These are phyloP conservation scores for Amphirosellinia nigrospora DNA, from an alignment of 495 filamentous ascomycete genomes.

Conservation along the genomic window DNA sequence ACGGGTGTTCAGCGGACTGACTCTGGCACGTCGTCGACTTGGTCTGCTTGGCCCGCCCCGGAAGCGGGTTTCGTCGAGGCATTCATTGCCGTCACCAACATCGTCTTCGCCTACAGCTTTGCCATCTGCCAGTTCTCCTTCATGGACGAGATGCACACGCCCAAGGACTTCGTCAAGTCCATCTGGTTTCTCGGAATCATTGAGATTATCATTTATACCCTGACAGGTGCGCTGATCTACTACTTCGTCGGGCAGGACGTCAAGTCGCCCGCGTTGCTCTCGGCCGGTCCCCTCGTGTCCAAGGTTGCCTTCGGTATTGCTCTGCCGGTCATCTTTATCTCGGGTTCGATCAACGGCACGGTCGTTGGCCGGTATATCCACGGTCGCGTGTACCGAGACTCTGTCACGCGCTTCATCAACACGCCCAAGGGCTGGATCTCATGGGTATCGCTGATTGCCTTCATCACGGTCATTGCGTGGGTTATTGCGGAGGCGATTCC, in stretches of 20 bases:
- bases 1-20: constrained; percentile 60
- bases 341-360: constrained; percentile 66
- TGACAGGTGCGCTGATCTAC: constrained; percentile 74
- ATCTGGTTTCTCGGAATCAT: constrained; percentile 67
- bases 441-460: constrained; percentile 66
- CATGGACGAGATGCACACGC: constrained; percentile 77
- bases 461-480: constrained; percentile 70
- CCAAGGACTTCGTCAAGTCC: constrained; percentile 69
- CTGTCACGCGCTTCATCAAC: constrained; percentile 64
- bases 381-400: constrained; percentile 62
- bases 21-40: constrained; percentile 41
- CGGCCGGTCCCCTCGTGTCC: constrained; percentile 63
- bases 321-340: constrained; percentile 78
- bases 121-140: constrained; percentile 78
- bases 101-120: constrained; percentile 75
- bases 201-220: constrained; percentile 71
- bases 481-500: constrained; percentile 76
- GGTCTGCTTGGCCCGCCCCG: constrained; percentile 53
- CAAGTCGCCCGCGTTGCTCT: constrained; percentile 70
- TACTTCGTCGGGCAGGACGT: constrained; percentile 73
- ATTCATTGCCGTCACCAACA: constrained; percentile 74
- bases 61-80: constrained; percentile 46
- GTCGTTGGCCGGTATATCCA: constrained; percentile 70
- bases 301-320: constrained; percentile 83
- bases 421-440: constrained; percentile 61